Base-by-base conservation (phyloP, 2,329 filamentous ascomycete species). In the Dactylellina parvicollis region DNA sequence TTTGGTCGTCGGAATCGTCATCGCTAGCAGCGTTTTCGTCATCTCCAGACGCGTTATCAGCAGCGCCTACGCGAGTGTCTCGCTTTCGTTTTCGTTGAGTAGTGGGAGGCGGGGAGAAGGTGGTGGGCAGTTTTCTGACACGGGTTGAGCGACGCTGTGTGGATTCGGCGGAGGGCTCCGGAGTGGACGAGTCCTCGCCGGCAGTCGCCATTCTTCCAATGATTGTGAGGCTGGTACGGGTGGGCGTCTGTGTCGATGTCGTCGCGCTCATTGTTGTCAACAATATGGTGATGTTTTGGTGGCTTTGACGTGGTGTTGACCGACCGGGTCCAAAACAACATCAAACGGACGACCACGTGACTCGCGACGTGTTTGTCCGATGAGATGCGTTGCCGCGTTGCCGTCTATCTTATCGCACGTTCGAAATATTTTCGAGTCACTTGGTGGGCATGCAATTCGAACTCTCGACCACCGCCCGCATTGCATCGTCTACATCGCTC, bases 11-110 rank as follows among this genome's bases (percentile, higher is more conserved):
- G 26, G 38, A 40, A 34, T 72, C 59, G 8, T 70, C 65, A 36
- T 72, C 67, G 46, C 59, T 65, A 34, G 50, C 59, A 30, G 52
- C 59, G 34, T 52, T 59, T 47, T 72, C 67, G n/a, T 60, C 67
- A 26, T 65, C 67, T 14, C 60, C 67, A 26, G 67, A 72, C 67
- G 67, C 67, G 67, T 72, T 72, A 65, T 72, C 61, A 30, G 59
- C 59, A 54, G 67, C 67, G 67, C 67, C 67, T 65, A 72, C 67
- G 67, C 67, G 67, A 72, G 42, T 64, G 44, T 72, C 67, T 65
- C 67, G 54, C 49, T 72, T 72, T 65, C 67, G 59, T 38, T 72
- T 72, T 65, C 52, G 59, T 30, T 72, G 59, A 47, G 59, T 65
- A 40, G 59, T 72, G 52, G 67, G 67, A 72, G 67, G 67, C 52